A percentile compares a stretch with the other conserved stretches of the same genome.
phyloP scores from a whole-genome alignment of 2,329 filamentous ascomycete species.

The Trichophyton equinum region DNA sequence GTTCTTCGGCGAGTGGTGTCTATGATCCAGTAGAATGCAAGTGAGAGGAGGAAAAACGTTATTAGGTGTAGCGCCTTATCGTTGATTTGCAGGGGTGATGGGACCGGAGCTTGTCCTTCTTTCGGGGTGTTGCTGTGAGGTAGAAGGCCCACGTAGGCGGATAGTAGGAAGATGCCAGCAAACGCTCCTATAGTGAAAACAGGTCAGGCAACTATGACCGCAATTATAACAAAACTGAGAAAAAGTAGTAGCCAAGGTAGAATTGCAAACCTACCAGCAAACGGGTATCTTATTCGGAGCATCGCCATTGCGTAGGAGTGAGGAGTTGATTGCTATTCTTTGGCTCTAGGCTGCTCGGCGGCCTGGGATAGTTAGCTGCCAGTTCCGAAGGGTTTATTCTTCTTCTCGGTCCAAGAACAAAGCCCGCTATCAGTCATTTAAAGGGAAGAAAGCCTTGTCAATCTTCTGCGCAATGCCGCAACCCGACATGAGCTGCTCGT shows the following conservation, averaged over 20 bases:
- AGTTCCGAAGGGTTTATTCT: neutral
- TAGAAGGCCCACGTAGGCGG: slow-evolving; percentile 70
- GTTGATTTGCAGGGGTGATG: slow-evolving; percentile 50
- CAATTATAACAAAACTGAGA: no score
- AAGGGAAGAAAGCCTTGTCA: neutral
- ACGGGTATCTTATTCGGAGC: slow-evolving; percentile 80
- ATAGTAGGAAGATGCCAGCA: slow-evolving; percentile 53
- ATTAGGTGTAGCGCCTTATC: slow-evolving; percentile 81
- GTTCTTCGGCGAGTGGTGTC: slow-evolving; percentile 79
- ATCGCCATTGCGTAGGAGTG: slow-evolving; percentile 10
- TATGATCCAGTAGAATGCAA: slow-evolving; percentile 88
- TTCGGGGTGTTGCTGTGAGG: slow-evolving; percentile 29
- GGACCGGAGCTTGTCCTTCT: slow-evolving; percentile 22
- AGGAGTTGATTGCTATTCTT: neutral
- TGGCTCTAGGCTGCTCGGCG: neutral
- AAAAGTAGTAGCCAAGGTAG: no score
- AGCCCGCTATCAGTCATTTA: neutral
- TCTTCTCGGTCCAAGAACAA: neutral
- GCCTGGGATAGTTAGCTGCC: neutral
- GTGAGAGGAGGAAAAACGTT: slow-evolving; percentile 80
- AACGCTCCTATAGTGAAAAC: slow-evolving; percentile 46
- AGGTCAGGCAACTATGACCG: neutral
- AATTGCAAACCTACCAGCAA: slow-evolving; percentile 55
- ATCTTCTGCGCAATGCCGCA: neutral
- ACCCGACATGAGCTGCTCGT: neutral